Evolutionary conservation across 78 protist genomes (phyloP), one percentile per base, ranked within the genome.

Genomic region (Dictyostelium intermedium): DNA sequence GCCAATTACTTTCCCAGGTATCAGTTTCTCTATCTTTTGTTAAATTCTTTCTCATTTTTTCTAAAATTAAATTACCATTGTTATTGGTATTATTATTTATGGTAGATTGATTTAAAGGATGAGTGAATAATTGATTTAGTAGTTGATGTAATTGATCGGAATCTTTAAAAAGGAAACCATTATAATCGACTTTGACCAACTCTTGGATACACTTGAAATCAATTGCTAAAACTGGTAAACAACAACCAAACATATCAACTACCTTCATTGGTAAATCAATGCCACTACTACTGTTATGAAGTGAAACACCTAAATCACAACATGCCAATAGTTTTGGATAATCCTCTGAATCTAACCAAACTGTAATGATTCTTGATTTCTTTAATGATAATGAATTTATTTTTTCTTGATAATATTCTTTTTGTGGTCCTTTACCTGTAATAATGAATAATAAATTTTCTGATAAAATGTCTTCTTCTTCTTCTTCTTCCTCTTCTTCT

Each of bases 241-340:
- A 91, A 50, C 96, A 85, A 25, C 99, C 99, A 85, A 98, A 96
- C 99, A 98, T 98, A 82, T 99, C 99, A 25, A 99, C 98, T 8
- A 98, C 98, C 95, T 99, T 99, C 99, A 99, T 99, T 27, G 99
- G 99, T 25, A 99, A 92, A 83, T 99, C 99, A 9, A 98, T 25
- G 3, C 99, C 99, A 56, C 97, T 87, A 9, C 98, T 93, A 8
- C 99, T 97, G 16, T 79, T 41, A 95, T 99, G 99, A 23, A 99
- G 93, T 23, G 96, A 97, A 30, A 98, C 92, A 84, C 96, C 96
- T 8, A 92, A 82, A 35, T 92, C 96, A 23, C 91, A 76, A 78
- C 96, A 84, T 27, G 82, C 96, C 63, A 92, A 63, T 45, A 92
- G 13, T 18, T 66, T 83, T 11, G 98, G 96, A 91, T 97, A 97